Evolutionary conservation across 2,329 filamentous ascomycete species (phyloP), one percentile per base, ranked within the genome.

Genomic region (Sporothrix brunneoviolacea): DNA sequence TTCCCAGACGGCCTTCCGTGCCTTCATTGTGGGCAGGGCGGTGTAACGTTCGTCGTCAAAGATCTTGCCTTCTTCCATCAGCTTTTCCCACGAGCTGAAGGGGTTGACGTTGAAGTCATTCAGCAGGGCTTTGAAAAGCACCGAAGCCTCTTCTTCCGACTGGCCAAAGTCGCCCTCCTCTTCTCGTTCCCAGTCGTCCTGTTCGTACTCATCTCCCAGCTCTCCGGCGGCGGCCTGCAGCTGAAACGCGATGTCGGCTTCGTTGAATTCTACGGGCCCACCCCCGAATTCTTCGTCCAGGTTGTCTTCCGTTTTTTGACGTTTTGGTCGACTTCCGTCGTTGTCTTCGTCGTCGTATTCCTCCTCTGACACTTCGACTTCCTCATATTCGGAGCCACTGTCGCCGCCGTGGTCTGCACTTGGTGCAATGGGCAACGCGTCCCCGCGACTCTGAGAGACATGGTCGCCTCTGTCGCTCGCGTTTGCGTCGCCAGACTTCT

Each of bases 161-260:
- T 70, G 72, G 55, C 75, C 70, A 4, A 77, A 82, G 54, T 84
- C 83, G 52, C 84, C 86, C 62, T 89, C 89, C 61, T 90, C 86
- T 45, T 82, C 87, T 0, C 82, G 82, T 35, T 89, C 87, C 27
- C 91, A 90, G n/a, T 88, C 84, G 15, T 48, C 37, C 4, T 8
- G 10, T 89, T 97, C 91, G 47, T 90, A 91, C 65, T 97, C 93
- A 47, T 86, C 70, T 44, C 71, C 69, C 10, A 24, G 28, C 58
- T 86, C 79, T 48, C 86, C 89, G 88, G 96, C 95, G 22, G 86
- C 84, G 22, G 87, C 84, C 48, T 88, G 87, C 12, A 98, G 74
- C 62, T 98, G 93, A 63, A 84, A 91, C 32, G 88, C 91, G 59
- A 98, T 94, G 62, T 98, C 93, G 48, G 91, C 91, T 65, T 97